A percentile compares a stretch with the other conserved stretches of the same genome.
Evolutionary conservation across 179 eudicot genomes (phyloP).

Genomic region (Actinidia arguta): DNA sequence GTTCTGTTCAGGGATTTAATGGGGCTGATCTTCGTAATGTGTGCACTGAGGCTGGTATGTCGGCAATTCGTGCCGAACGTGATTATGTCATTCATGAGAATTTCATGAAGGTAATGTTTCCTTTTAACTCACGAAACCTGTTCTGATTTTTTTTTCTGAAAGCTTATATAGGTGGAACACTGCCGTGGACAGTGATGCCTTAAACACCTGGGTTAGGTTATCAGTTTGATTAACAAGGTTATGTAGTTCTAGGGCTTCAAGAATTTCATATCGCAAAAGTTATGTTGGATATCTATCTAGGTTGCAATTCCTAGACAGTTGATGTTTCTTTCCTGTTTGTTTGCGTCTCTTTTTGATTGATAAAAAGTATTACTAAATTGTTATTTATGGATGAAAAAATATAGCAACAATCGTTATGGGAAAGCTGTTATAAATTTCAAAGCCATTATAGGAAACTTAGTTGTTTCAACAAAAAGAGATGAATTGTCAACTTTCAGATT

Average conservation of each 20-base stretch:
- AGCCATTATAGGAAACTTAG: too few species aligned
- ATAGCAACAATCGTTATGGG: too few species aligned
- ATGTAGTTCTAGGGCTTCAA: background rate
- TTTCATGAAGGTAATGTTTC: conserved; percentile 96
- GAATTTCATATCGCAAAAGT: background rate
- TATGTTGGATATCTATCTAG: background rate
- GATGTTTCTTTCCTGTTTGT: background rate
- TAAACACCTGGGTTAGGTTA: background rate
- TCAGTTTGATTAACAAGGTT: background rate
- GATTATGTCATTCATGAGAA: conserved; percentile 96
- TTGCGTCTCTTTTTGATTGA: background rate
- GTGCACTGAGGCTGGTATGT: conserved; percentile 97
- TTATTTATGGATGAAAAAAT: too few species aligned
- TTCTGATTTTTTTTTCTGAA: background rate
- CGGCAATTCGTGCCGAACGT: conserved; percentile 93
- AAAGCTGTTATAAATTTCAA: too few species aligned
- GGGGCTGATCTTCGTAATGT: conserved; percentile 94
- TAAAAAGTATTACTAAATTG: background rate
- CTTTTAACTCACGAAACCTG: conserved; percentile 83
- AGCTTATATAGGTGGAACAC: background rate
- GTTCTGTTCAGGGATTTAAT: conserved; percentile 67
- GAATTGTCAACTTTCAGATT: too few species aligned
- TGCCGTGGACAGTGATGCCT: background rate
- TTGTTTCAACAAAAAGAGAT: too few species aligned
- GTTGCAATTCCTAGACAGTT: background rate